These are phyloP conservation scores for Cadophora sp. DNA, from an alignment of 2,329 filamentous ascomycete genomes.

Conservation along the genomic window DNA sequence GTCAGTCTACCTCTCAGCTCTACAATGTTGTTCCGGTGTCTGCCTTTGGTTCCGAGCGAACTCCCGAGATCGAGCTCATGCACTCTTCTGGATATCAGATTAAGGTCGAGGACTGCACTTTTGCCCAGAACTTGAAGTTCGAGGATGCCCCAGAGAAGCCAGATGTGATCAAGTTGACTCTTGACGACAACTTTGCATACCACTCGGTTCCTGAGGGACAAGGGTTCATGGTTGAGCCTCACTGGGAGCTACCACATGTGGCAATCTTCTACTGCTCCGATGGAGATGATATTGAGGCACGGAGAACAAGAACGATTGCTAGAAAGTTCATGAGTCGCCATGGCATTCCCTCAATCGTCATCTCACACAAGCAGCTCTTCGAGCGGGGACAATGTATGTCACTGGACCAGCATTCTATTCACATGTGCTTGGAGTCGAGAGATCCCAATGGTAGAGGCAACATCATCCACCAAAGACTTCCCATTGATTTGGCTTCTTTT, in stretches of 20 bases:
- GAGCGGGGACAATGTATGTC: constrained; percentile 46
- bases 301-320: constrained; percentile 50
- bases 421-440: constrained; percentile 55
- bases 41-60: constrained; percentile 53
- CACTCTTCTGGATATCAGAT: constrained; percentile 59
- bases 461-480: constrained; percentile 51
- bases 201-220: constrained; percentile 47
- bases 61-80: constrained; percentile 59
- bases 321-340: constrained; percentile 57
- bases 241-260: constrained; percentile 56
- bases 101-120: constrained; percentile 56
- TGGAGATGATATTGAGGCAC: constrained; percentile 49
- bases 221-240: constrained; percentile 49
- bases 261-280: constrained; percentile 57
- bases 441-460: constrained; percentile 47
- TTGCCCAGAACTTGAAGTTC: constrained; percentile 47
- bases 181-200: constrained; percentile 49
- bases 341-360: constrained; percentile 55
- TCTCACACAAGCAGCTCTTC: constrained; percentile 53
- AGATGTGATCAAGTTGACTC: constrained; percentile 49
- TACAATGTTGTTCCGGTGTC: constrained; percentile 60
- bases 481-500: constrained; percentile 57
- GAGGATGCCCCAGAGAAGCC: constrained; percentile 46
- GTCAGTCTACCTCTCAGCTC: constrained; percentile 50
- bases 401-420: constrained; percentile 52